Conservation (phyloP, 805 yeast species). For the Suhomyces sp. region DNA sequence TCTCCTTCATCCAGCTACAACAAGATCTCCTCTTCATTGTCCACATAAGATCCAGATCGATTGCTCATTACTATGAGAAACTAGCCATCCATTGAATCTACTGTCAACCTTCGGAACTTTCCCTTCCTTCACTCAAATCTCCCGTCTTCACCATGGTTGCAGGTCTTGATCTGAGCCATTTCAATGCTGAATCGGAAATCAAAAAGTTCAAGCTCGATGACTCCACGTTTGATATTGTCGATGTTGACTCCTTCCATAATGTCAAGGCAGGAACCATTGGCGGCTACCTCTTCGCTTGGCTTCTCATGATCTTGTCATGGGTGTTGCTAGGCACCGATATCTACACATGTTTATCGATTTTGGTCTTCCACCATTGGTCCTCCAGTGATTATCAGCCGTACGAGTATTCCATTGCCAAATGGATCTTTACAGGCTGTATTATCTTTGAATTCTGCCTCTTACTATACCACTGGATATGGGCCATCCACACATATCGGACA, state of each 20-base stretch:
- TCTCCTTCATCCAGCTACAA: no score
- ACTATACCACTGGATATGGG: slow-evolving; percentile 57
- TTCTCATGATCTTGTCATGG: slow-evolving; percentile 52
- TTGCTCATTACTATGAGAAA: no score
- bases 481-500: slow-evolving; percentile 56
- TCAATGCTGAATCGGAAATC: slow-evolving; percentile 26
- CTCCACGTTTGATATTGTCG: slow-evolving; percentile 50
- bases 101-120: no score
- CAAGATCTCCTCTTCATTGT: no score
- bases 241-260: slow-evolving; percentile 48
- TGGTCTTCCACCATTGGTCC: slow-evolving; percentile 73
- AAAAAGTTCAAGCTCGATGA: slow-evolving; percentile 31
- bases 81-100: no score
- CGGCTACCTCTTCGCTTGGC: slow-evolving; percentile 43
- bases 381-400: slow-evolving; percentile 45
- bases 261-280: slow-evolving; percentile 42
- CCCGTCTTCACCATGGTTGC: no score
- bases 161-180: no score
- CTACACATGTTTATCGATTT: slow-evolving; percentile 71
- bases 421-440: slow-evolving; percentile 83
- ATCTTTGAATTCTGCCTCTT: slow-evolving; percentile 62
- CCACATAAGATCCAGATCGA: no score
- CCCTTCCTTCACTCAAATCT: no score
- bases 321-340: slow-evolving; percentile 65
- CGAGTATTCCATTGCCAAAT: slow-evolving; percentile 53